These are phyloP conservation scores for Kwoniella botswanensis DNA, from an alignment of 768 basidiomycete species.

Conservation along the genomic window DNA sequence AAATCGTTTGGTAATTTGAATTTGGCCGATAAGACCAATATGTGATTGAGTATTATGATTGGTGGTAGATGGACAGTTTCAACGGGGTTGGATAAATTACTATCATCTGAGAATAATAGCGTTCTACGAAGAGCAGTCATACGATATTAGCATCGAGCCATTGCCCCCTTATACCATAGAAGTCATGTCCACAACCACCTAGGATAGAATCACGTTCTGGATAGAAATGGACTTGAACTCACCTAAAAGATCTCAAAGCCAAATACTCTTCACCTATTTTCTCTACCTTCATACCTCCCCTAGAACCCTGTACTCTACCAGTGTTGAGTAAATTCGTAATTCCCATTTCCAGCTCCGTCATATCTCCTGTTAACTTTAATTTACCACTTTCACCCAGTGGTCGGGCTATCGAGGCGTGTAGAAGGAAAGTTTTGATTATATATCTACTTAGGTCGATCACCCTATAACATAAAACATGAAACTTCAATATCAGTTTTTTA, in stretches of 20 bases:
- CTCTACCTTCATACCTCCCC: conserved; percentile 72
- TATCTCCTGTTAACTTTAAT: conserved; percentile 90
- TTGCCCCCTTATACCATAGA: too few species aligned
- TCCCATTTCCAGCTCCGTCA: conserved; percentile 95
- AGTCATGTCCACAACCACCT: too few species aligned
- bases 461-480: conserved; percentile 26
- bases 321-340: conserved; percentile 74
- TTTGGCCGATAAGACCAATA: conserved; percentile 81
- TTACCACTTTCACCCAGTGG: conserved; percentile 92
- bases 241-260: conserved; percentile 84
- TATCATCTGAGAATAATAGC: conserved; percentile 84
- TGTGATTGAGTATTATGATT: conserved; percentile 81
- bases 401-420: conserved; percentile 90
- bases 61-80: conserved; percentile 80
- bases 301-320: conserved; percentile 58
- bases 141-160: not conserved
- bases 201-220: too few species aligned
- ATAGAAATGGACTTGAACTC: conserved; percentile 38
- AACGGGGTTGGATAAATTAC: conserved; percentile 67
- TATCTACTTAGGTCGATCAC: conserved; percentile 67
- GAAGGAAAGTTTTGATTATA: conserved; percentile 81
- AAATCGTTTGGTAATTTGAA: conserved; percentile 75
- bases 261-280: conserved; percentile 85
- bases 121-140: conserved; percentile 63
- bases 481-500: not conserved